These are phyloP conservation scores for Oryza brachyantha DNA, from an alignment of 176 grass and related monocot genomes.

Conservation along the genomic window DNA sequence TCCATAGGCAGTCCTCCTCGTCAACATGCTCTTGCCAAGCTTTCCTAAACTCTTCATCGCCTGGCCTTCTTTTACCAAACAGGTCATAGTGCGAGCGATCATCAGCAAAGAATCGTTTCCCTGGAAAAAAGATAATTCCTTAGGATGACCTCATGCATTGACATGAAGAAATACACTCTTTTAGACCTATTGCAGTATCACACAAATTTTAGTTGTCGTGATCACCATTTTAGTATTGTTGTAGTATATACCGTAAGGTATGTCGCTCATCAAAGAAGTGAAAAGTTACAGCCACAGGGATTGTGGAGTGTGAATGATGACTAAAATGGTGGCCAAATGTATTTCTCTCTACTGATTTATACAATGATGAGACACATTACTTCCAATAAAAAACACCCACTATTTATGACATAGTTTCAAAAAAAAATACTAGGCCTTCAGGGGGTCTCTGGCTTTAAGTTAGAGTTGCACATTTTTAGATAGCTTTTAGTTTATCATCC, in stretches of 20 bases:
- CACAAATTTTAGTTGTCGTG: background rate
- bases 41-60: conserved; percentile 86
- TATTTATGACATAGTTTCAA: background rate
- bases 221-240: background rate
- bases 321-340: background rate
- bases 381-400: background rate
- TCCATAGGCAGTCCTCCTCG: conserved; percentile 91
- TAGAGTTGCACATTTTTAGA: background rate
- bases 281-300: background rate
- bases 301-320: background rate
- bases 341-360: background rate
- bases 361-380: background rate
- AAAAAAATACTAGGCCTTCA: background rate
- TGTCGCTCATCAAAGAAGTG: background rate
- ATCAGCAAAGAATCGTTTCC: conserved; percentile 54
- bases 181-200: conserved; percentile 1
- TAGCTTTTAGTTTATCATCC: background rate
- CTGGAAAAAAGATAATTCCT: conserved; percentile 25
- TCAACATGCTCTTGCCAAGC: conserved; percentile 74
- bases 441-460: background rate
- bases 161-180: conserved; percentile 13
- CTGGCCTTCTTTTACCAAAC: conserved; percentile 78
- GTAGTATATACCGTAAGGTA: background rate
- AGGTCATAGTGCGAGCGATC: conserved; percentile 56
- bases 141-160: background rate